Base-by-base conservation (phyloP, 1,284 basidiomycete species). In the Sporisorium reilianum region DNA sequence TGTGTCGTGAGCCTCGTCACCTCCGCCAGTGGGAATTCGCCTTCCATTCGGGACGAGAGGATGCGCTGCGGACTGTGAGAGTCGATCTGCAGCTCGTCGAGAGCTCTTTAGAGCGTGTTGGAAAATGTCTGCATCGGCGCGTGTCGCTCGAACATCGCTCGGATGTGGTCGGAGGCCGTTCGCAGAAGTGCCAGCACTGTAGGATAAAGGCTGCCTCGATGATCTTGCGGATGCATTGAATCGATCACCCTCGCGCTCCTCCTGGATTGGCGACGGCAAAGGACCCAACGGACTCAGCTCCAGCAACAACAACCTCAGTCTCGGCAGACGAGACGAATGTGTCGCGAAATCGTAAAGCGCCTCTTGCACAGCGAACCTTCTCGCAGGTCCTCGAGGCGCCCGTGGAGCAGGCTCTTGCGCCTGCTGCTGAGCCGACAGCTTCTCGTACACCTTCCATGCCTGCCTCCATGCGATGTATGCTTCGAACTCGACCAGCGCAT, bases 301-400 rank as follows among this genome's bases (percentile, higher is more conserved):
- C 14, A 73, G 57, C 50, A 68, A 22, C 32, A 73, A 20, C 25
- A 68, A 44, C 44, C 62, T 34, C 30, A 73, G 45, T 25, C 55
- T 36, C 5, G 61, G 50, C 28, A 73, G 51, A n/a, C 56, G 50
- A n/a, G 55, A 49, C n/a, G 64, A 64, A 32, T 64, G 60, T 1
- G 40, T 34, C 2, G 61, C 64, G 0, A 73, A 58, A 25, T 67
- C 61, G 46, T 73, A 68, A 12, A 73, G 46, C 14, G 70, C 70
- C 45, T 73, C 64, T 25, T 73, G 70, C 2, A 66, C 70, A 0
- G 70, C 70, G 14, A 73, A 73, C 10, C 70, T 34, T 45, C 70
- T 59, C 25, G 64, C 64, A 26, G 70, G 70, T 0, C 60, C 64
- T 9, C 50, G 64, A 20, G 70, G 70, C n/a, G 70, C 64, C 0